Percentiles rank a stretch among this genome's conserved stretches.
Conservation (phyloP, 2,329 filamentous ascomycete species). For the Aspergillus japonicus region DNA sequence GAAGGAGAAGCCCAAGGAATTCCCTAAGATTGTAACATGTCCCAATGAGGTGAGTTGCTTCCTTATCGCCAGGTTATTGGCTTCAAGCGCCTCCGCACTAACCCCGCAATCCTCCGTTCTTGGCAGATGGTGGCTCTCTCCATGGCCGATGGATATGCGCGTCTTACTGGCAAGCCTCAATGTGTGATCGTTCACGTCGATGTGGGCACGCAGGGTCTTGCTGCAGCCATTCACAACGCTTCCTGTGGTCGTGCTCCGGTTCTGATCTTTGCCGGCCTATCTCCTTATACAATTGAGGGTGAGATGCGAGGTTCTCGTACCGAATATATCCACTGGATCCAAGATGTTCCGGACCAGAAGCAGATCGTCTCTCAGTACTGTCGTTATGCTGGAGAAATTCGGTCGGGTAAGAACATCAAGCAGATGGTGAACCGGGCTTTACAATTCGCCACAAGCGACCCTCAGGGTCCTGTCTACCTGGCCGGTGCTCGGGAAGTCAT, state of each 20-base stretch:
- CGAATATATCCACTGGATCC: slow-evolving; percentile 85
- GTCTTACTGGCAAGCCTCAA: slow-evolving; percentile 69
- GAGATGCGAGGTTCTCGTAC: slow-evolving; percentile 75
- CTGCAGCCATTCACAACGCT: slow-evolving; percentile 76
- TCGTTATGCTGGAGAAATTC: slow-evolving; percentile 77
- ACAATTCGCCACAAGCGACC: slow-evolving; percentile 75
- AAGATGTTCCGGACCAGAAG: slow-evolving; percentile 79
- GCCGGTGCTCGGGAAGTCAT: slow-evolving; percentile 77
- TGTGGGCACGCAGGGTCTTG: slow-evolving; percentile 76
- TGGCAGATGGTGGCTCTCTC: slow-evolving; percentile 77
- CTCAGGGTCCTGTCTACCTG: slow-evolving; percentile 77
- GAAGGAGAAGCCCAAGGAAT: slow-evolving; percentile 62
- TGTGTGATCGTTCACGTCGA: slow-evolving; percentile 79
- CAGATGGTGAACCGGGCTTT: slow-evolving; percentile 84
- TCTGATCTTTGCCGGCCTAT: slow-evolving; percentile 74
- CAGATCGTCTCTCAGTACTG: slow-evolving; percentile 82
- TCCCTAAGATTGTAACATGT: slow-evolving; percentile 74
- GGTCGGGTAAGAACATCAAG: slow-evolving; percentile 80
- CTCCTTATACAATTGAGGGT: slow-evolving; percentile 73
- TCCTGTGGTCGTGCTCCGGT: slow-evolving; percentile 72
- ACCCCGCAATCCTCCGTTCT: slow-evolving; percentile 15
- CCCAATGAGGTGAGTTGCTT: slow-evolving; percentile 66
- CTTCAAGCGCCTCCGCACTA: slow-evolving; percentile 4
- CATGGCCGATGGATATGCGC: slow-evolving; percentile 78
- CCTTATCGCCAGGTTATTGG: background rate